Evolutionary conservation across 1,139 yeast species (phyloP).

Genomic region (Sugiyamaella japonica): DNA sequence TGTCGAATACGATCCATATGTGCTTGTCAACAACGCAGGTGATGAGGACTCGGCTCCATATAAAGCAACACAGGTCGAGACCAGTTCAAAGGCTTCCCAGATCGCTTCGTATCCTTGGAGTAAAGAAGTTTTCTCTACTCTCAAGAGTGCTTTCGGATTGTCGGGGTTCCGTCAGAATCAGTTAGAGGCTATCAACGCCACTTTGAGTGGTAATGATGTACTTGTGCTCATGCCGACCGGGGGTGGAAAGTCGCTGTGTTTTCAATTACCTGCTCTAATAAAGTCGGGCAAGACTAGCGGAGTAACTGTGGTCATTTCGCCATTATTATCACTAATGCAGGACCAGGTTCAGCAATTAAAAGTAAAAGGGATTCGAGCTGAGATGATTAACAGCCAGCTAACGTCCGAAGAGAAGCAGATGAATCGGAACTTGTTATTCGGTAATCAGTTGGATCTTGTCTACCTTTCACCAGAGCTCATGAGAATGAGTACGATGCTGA

Average conservation of each 20-base stretch:
- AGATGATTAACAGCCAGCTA: conserved; percentile 78
- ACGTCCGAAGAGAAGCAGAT: conserved; percentile 59
- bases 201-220: conserved; percentile 79
- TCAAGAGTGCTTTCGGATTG: conserved; percentile 62
- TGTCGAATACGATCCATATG: conserved; percentile 11
- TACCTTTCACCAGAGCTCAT: conserved; percentile 81
- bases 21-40: not conserved
- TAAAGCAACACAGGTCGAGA: not conserved
- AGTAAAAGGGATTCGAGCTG: conserved; percentile 69
- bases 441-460: conserved; percentile 68
- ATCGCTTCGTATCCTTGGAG: conserved; percentile 50
- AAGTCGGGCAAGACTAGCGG: conserved; percentile 73
- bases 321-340: conserved; percentile 93
- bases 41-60: not conserved
- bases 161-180: conserved; percentile 78
- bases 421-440: conserved; percentile 60
- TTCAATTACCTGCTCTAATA: conserved; percentile 90
- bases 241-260: conserved; percentile 96
- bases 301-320: conserved; percentile 89
- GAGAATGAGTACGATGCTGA: conserved; percentile 54
- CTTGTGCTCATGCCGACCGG: conserved; percentile 99
- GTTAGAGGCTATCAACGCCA: conserved; percentile 79
- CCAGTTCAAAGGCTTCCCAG: not conserved
- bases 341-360: conserved; percentile 89
- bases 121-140: conserved; percentile 58